Evolutionary conservation across 495 filamentous ascomycete species (phyloP).

Genomic region (Aspergillus leporis): DNA sequence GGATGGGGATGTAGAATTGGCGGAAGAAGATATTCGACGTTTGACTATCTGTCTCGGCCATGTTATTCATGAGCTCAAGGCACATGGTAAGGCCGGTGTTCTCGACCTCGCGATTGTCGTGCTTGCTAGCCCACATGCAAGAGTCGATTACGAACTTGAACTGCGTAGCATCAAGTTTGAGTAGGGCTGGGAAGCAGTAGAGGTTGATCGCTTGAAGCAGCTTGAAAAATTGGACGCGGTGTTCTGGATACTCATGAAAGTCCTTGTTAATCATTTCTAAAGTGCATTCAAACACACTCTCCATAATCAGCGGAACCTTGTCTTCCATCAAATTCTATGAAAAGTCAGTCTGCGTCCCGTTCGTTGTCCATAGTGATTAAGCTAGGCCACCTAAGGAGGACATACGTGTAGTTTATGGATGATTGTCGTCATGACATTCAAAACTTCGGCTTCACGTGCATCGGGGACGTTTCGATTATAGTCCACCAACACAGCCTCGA

Average conservation of each 20-base stretch:
- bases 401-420: conserved; percentile 93
- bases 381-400: conserved; percentile 20
- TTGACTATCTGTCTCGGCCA: conserved; percentile 83
- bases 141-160: conserved; percentile 99
- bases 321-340: conserved; percentile 87
- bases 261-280: conserved; percentile 99
- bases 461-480: conserved; percentile 97
- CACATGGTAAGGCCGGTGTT: conserved; percentile 98
- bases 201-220: conserved; percentile 93
- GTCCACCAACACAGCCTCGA: conserved; percentile 91
- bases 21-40: conserved; percentile 96
- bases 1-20: conserved; percentile 89
- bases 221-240: conserved; percentile 98
- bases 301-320: conserved; percentile 95
- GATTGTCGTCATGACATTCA: conserved; percentile 97
- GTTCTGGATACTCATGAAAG: conserved; percentile 98
- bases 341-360: conserved; percentile 30
- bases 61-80: conserved; percentile 95
- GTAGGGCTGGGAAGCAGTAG: conserved; percentile 89
- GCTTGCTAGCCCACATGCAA: conserved; percentile 99
- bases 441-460: conserved; percentile 92
- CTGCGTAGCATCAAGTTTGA: conserved; percentile 90
- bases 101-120: conserved; percentile 98
- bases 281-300: conserved; percentile 98
- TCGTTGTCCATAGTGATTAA: not conserved